Conservation (phyloP, 2,329 filamentous ascomycete species). For the Fusarium sp. region DNA sequence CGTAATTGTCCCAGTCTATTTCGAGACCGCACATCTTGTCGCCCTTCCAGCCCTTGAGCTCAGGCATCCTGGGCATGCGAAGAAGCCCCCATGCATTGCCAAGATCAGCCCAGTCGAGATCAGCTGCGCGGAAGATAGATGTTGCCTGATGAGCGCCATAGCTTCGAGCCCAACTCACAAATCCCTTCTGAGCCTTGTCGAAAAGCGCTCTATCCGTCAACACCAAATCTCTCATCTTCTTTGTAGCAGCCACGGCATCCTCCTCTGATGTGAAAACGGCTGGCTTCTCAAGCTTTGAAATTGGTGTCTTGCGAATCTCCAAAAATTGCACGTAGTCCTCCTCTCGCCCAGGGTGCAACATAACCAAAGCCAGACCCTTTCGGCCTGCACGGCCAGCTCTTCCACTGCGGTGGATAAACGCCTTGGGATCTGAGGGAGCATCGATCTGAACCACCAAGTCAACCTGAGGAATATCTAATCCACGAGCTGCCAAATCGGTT, state of each 20-base stretch:
- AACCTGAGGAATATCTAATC: constrained; percentile 89
- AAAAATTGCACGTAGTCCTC: constrained; percentile 91
- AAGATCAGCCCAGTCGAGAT: constrained; percentile 85
- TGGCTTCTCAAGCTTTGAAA: constrained; percentile 68
- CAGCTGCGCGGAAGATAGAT: constrained; percentile 85
- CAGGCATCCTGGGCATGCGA: constrained; percentile 91
- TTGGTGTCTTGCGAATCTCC: constrained; percentile 85
- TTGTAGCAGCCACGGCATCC: constrained; percentile 65
- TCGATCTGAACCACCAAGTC: constrained; percentile 92
- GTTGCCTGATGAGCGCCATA: constrained; percentile 91
- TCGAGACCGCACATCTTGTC: constrained; percentile 69
- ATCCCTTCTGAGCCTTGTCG: constrained; percentile 89
- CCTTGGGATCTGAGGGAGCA: constrained; percentile 84
- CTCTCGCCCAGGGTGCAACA: constrained; percentile 85
- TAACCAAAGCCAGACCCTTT: constrained; percentile 82
- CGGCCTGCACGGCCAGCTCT: constrained; percentile 89
- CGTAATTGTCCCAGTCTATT: constrained; percentile 72
- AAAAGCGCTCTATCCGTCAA: constrained; percentile 66
- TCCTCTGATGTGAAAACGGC: constrained; percentile 63
- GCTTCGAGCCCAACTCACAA: constrained; percentile 91
- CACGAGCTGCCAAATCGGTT: constrained; percentile 89
- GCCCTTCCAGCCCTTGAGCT: constrained; percentile 77
- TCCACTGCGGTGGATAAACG: constrained; percentile 92
- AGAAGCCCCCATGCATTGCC: constrained; percentile 87
- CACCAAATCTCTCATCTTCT: constrained; percentile 68